Conservation (phyloP, 2,329 filamentous ascomycete species). For the Aspergillus floridensis region DNA sequence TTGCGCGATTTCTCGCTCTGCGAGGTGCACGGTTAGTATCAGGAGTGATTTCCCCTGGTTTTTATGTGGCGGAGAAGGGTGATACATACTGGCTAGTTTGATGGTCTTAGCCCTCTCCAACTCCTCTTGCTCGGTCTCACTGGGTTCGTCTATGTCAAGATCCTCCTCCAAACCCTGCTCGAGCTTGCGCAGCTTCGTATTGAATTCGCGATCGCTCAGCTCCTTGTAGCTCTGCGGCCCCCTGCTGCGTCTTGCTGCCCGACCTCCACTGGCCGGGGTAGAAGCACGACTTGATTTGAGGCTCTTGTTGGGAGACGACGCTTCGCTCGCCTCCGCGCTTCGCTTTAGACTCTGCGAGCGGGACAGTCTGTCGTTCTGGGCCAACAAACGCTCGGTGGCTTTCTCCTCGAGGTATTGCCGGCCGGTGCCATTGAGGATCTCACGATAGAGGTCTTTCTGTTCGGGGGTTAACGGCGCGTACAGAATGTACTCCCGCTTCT, state of each 20-base stretch:
- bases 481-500: slow-evolving; percentile 93
- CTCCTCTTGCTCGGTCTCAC: slow-evolving; percentile 57
- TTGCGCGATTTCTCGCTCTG: slow-evolving; percentile 76
- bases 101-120: slow-evolving; percentile 65
- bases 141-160: slow-evolving; percentile 42
- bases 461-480: slow-evolving; percentile 89
- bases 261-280: slow-evolving; percentile 61
- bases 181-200: slow-evolving; percentile 59
- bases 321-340: slow-evolving; percentile 48
- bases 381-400: slow-evolving; percentile 49
- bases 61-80: background rate
- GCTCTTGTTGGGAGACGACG: slow-evolving; percentile 63
- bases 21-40: background rate
- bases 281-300: slow-evolving; percentile 71
- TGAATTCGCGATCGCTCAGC: slow-evolving; percentile 81
- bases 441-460: slow-evolving; percentile 85
- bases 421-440: slow-evolving; percentile 76
- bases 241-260: slow-evolving; percentile 53
- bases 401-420: slow-evolving; percentile 51
- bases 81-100: slow-evolving; percentile 68
- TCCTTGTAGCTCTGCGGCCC: slow-evolving; percentile 60
- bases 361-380: slow-evolving; percentile 31
- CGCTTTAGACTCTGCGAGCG: slow-evolving; percentile 56
- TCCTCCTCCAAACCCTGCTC: slow-evolving; percentile 60
- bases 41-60: background rate